Evolutionary conservation across 2,329 filamentous ascomycete species (phyloP).

Genomic region (Colletotrichum brevisporum): DNA sequence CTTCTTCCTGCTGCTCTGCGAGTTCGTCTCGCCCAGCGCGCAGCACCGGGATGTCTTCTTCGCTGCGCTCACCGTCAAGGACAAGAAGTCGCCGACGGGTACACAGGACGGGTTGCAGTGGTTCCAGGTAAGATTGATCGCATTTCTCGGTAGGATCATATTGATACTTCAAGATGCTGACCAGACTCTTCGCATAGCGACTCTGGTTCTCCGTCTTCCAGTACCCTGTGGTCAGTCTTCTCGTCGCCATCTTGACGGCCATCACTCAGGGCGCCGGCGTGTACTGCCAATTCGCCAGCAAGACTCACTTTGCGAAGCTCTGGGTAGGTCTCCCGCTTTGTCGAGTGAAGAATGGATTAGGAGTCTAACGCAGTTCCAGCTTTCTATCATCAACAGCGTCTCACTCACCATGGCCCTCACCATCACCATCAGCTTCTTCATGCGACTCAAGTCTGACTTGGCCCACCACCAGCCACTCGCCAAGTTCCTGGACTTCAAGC

Average conservation of each 20-base stretch:
- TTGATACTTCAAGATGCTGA: background rate
- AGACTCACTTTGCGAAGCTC: slow-evolving; percentile 48
- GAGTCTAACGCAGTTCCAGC: slow-evolving; percentile 12
- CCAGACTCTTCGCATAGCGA: slow-evolving; percentile 39
- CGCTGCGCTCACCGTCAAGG: slow-evolving; percentile 49
- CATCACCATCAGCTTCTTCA: slow-evolving; percentile 44
- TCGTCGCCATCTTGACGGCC: slow-evolving; percentile 58
- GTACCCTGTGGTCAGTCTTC: slow-evolving; percentile 52
- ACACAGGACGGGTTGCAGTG: slow-evolving; percentile 49
- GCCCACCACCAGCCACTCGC: slow-evolving; percentile 43
- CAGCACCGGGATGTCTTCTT: slow-evolving; percentile 53
- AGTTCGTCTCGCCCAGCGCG: slow-evolving; percentile 55
- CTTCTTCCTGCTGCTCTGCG: slow-evolving; percentile 61
- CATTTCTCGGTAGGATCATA: too few relatives aligned
- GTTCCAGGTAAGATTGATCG: slow-evolving; percentile 51
- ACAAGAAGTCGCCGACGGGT: slow-evolving; percentile 45
- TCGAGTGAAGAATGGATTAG: background rate
- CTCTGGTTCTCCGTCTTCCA: slow-evolving; percentile 56
- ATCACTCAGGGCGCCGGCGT: slow-evolving; percentile 47
- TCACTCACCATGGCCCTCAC: slow-evolving; percentile 45
- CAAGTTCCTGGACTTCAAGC: slow-evolving; percentile 47
- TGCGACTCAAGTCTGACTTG: slow-evolving; percentile 41
- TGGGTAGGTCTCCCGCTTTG: slow-evolving; percentile 40
- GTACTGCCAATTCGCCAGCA: slow-evolving; percentile 49
- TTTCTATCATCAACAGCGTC: slow-evolving; percentile 46